Evolutionary conservation across 2,329 filamentous ascomycete genomes (phyloP), one percentile per base, ranked within the genome.

Genomic region (Pseudocercospora pini-densiflorae): DNA sequence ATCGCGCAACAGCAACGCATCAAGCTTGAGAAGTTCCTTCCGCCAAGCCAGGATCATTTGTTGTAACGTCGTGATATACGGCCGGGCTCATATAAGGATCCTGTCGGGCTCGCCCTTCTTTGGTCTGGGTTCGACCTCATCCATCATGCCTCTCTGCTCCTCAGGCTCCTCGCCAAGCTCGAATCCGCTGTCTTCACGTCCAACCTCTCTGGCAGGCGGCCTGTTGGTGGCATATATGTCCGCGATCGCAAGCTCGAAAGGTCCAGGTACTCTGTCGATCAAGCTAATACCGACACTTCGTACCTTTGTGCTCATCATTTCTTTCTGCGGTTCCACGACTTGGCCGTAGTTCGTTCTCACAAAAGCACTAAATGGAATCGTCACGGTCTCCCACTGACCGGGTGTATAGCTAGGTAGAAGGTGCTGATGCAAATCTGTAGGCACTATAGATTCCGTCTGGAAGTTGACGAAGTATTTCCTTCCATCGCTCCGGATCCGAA

Each of bases 351-450:
- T 98, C 14, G 95, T 99, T 69, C 95, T 86, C 66, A 99, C 94
- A 80, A 99, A 98, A 71, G 97, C 93, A 73, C 90, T 90, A 86
- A 94, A 95, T 68, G 91, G 91, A 70, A 99, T 90, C 55, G 96
- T 80, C n/a, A 97, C 87, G 1, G 95, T 97, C 84, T 99, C 94
- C 95, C 95, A 99, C 74, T 94, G 86, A 0, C 93, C 93, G 0
- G 92, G 89, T 8, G 88, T 87, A 75, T 89, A 90, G 8, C 90
- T 86, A 72, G 93, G 97, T 4, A 99, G 81, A 59, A 95, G 86
- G 79, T 99, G 95, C 78, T 99, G 95, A 79, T 98, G 95, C 69
- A 99, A 85, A 78, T 99, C 95, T n/a, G 93, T 94, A 10, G 93
- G 92, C 57, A 97, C 92, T 63, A 99, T 90, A 1, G 92, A 92